Percentiles rank a stretch among this genome's conserved stretches.
Conservation (phyloP, 805 yeast genomes). For the Zygosaccharomyces siamensis region DNA sequence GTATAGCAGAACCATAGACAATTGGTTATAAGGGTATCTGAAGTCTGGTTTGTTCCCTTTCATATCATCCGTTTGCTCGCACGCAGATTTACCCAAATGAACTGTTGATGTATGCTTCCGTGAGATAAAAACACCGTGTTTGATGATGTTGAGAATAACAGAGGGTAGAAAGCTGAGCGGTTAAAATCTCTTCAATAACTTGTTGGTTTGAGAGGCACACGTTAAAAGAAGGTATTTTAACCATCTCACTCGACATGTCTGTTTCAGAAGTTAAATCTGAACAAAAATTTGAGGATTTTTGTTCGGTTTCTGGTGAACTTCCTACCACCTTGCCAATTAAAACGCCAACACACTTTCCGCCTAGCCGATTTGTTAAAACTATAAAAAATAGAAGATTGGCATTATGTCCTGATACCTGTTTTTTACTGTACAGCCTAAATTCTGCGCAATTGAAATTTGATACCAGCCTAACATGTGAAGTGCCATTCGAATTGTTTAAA, state of each 20-base stretch:
- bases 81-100: neutral
- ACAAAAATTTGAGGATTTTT: neutral
- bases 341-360: conserved; percentile 12
- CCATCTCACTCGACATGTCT: neutral
- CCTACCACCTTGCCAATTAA: neutral
- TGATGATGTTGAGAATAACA: neutral
- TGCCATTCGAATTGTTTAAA: conserved; percentile 12
- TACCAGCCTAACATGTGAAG: neutral
- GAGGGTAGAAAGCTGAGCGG: conserved; percentile 1
- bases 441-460: conserved; percentile 4
- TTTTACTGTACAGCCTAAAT: conserved; percentile 14
- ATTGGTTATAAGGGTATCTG: neutral
- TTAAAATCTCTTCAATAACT: neutral
- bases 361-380: conserved; percentile 10
- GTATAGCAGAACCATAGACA: conserved; percentile 1
- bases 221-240: too few relatives aligned
- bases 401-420: conserved; percentile 12
- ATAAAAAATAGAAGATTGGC: conserved; percentile 9
- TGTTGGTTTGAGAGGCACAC: too few relatives aligned
- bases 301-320: neutral
- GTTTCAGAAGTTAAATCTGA: conserved; percentile 1
- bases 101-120: neutral
- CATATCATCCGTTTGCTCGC: neutral
- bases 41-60: neutral
- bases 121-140: neutral